Evolutionary conservation across 257 asterid genomes (phyloP).

Genomic region (Solanum appendiculatum): DNA sequence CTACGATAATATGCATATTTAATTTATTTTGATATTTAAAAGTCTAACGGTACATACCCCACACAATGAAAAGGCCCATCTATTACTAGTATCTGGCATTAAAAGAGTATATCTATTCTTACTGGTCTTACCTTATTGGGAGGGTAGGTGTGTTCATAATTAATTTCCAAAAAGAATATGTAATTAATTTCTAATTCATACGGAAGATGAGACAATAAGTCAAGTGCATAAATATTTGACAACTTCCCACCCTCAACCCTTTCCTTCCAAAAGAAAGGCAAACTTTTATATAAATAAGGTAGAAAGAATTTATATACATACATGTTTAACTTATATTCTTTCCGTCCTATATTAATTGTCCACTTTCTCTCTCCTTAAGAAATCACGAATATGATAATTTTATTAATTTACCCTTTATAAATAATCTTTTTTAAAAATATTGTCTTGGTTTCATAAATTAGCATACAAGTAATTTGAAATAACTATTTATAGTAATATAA

Average conservation of each 20-base stretch:
- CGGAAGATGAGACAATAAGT: background rate
- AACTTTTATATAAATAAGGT: background rate
- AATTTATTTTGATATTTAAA: background rate
- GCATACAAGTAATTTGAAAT: too few relatives aligned
- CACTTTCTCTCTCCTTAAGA: too few relatives aligned
- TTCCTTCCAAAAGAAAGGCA: background rate
- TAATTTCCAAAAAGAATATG: background rate
- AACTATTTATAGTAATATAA: too few relatives aligned
- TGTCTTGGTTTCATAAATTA: too few relatives aligned
- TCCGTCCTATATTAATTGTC: too few relatives aligned
- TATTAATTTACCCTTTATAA: too few relatives aligned
- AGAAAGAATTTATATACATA: background rate
- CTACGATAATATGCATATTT: background rate
- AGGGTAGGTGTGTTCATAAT: background rate
- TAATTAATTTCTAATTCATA: background rate
- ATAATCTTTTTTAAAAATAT: too few relatives aligned
- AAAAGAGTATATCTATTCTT: background rate
- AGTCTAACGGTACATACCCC: background rate
- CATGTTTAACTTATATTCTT: background rate
- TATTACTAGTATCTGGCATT: background rate
- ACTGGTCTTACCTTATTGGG: too few relatives aligned
- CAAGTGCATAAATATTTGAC: background rate
- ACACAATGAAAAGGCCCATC: background rate
- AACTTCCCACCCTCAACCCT: background rate
- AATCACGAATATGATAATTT: too few relatives aligned